Base-by-base conservation (phyloP, 2,329 filamentous ascomycete species). In the Coniella vitis region DNA sequence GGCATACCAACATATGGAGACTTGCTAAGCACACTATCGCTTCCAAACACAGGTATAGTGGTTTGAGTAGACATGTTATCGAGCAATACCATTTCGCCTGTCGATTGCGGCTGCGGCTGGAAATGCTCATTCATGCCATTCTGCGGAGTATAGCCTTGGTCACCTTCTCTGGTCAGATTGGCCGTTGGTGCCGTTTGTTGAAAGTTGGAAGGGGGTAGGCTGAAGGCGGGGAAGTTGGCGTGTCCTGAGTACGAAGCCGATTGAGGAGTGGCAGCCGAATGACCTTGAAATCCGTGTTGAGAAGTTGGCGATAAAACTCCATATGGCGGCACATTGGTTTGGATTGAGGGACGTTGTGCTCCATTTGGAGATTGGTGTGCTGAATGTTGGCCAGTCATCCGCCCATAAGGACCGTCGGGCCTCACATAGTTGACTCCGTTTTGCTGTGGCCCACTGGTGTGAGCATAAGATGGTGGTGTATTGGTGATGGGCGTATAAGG, bases 21-120 rank as follows among this genome's bases (percentile, higher is more conserved):
- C 49, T 91, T 87, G 57, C 87, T 90, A 36, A 79, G 59, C 52
- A 88, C 83, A 16, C 81, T 84, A 58, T 95, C 89, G 21, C 79
- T 83, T 14, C 89, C 89, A 65, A 96, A 96, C 21, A 96, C 84
- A 1, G 91, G 89, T 58, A 94, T 87, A 4, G 86, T 82, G 49
- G 81, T 83, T 14, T 75, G 73, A 60, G 76, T 75, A 38, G 76
- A 67, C 75, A 84, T 82, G 53, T 82, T 77, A 56, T 83, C 78
- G 16, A 83, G 60, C 47, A 80, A 66, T 66, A 81, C 75, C 71
- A 83, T 72, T 53, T 83, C 79, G 32, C 69, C 68, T 2, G 69
- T 62, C 4, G 70, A 61, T 35, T 74, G 53, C 17, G 72, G 70
- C 16, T 63, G 58, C 17, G 70, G 66, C 14, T 78, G 73, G 10